Base-by-base conservation (phyloP, 2,329 filamentous ascomycete genomes). In the Plenodomus tracheiphilus region DNA sequence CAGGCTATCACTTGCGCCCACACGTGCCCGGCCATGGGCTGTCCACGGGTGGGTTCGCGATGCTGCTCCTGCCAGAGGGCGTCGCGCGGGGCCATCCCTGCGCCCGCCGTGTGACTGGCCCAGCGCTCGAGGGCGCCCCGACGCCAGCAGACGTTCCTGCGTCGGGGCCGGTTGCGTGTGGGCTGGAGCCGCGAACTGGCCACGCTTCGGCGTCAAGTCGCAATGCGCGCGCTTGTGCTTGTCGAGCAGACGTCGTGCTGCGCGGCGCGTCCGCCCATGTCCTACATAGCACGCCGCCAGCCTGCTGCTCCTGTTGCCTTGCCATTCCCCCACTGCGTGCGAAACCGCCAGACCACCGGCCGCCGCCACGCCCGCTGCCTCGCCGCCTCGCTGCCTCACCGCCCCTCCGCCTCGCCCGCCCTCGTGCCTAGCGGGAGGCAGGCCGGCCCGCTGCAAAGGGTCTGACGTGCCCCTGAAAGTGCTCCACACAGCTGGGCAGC, bases 141-240 rank as follows among this genome's bases (percentile, higher is more conserved):
- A 39, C 41, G 43, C 45, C 43, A 38, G 40, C 19, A 44, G 18
- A 16, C 41, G 51, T 55, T 59, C 56, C 46, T 55, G 49, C 51
- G 49, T 51, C 47, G 45, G 52, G 30, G 39, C 22, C 35, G n/a
- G 22, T 25, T 25, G 22, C 22, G 22, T 10, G 6, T 25, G 22
- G 22, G 22, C 22, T 25, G 22, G 22, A 25, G 22, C 22, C 22
- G 22, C 22, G 22, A 25, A 10, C 22, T 25, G 22, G 22, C 22
- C 22, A 6, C 28, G 11, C 6, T 32, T 11, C 28, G 28, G 28
- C 28, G 28, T 32, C 28, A 32, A 32, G 28, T 32, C 28, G 28
- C 28, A 32, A 8, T 32, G 28, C 28, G 28, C 28, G 28, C 28
- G 28, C 28, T n/a, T n/a, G n/a, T n/a, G 28, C 28, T 32, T 32